phyloP scores from a whole-genome alignment of 805 yeast genomes.

The Ogataea nakhonphanomensis region DNA sequence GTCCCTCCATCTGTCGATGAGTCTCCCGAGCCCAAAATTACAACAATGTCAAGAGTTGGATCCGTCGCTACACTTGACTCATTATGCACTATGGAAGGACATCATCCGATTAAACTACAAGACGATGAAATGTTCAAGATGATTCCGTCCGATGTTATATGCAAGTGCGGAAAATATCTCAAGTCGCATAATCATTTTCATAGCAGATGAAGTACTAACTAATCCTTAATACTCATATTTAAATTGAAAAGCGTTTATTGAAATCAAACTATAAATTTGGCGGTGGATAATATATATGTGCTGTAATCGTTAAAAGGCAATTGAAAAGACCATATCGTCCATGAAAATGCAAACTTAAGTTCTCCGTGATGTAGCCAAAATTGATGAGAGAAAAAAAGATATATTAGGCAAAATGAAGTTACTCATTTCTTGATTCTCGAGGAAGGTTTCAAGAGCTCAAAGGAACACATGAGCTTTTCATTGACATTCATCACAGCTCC shows the following conservation, averaged over 20 bases:
- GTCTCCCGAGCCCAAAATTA: neutral
- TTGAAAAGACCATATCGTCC: neutral
- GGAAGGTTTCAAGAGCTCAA: constrained; percentile 62
- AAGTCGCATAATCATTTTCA: constrained; percentile 18
- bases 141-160: constrained; percentile 25
- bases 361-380: constrained; percentile 4
- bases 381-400: neutral
- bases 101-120: constrained; percentile 20
- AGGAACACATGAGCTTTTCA: constrained; percentile 63
- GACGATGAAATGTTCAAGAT: constrained; percentile 22
- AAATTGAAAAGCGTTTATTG: constrained; percentile 6
- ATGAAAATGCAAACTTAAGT: constrained; percentile 7
- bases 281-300: constrained; percentile 1
- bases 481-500: constrained; percentile 79
- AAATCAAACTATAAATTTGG: constrained; percentile 9
- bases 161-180: constrained; percentile 22
- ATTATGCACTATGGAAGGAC: constrained; percentile 24
- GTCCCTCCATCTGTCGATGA: neutral
- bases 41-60: constrained; percentile 10
- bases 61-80: constrained; percentile 19
- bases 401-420: neutral
- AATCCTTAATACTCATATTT: too few species aligned
- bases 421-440: constrained; percentile 14
- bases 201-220: neutral
- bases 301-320: constrained; percentile 6